Conservation (phyloP, 306 rosid species). For the Echinosophora koreensis region DNA sequence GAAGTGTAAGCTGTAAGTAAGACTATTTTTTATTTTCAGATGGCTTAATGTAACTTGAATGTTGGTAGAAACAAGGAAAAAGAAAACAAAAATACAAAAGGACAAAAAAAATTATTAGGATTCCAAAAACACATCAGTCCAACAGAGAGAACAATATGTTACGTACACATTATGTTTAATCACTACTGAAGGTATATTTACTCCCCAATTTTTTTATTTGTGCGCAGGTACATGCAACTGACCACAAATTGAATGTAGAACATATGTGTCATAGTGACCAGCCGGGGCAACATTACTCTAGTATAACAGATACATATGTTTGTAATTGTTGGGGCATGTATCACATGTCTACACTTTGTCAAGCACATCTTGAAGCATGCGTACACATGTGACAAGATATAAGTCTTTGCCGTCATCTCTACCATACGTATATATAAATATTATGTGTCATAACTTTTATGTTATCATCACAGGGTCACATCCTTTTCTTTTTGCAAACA, state of each 20-base stretch:
- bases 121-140: neutral
- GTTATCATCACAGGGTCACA: conserved; percentile 10
- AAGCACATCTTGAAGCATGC: conserved; percentile 29
- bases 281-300: conserved; percentile 8
- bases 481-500: conserved; percentile 13
- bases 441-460: neutral
- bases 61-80: too few species aligned
- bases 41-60: too few species aligned
- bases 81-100: too few species aligned
- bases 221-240: neutral
- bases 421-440: neutral
- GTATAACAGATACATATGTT: neutral
- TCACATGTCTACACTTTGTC: conserved; percentile 44
- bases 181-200: neutral
- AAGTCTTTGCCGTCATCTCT: conserved; percentile 36
- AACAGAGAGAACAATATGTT: neutral
- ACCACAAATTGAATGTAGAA: neutral
- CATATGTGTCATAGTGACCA: neutral
- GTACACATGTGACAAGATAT: conserved; percentile 32
- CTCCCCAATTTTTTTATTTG: too few species aligned
- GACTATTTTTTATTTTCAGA: too few species aligned
- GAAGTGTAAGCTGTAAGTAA: too few species aligned
- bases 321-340: neutral
- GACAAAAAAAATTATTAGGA: neutral
- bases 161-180: neutral